phyloP scores from a whole-genome alignment of 768 basidiomycete species.

The Termitomyces sp. region DNA sequence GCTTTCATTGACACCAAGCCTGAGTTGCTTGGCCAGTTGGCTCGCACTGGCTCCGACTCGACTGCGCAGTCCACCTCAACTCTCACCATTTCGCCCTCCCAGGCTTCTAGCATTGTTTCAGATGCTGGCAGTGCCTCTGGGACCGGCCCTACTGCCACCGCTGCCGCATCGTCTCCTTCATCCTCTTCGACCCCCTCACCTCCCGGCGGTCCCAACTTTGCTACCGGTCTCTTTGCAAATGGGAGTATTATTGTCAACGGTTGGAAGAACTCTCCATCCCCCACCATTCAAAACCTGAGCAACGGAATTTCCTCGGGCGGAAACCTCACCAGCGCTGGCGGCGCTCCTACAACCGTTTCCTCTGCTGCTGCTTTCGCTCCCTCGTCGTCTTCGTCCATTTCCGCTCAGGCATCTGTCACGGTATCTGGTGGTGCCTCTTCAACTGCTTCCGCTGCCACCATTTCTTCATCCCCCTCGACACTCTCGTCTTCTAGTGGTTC shows the following conservation, averaged over 20 bases:
- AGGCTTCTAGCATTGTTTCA: constrained; percentile 25
- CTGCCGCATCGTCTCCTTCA: not conserved
- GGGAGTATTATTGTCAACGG: constrained; percentile 42
- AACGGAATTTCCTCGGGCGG: not conserved
- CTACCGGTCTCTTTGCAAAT: constrained; percentile 35
- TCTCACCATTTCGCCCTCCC: constrained; percentile 15
- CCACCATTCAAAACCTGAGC: not conserved
- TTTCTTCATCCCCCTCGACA: not conserved
- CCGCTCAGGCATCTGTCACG: not conserved
- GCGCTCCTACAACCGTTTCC: not conserved
- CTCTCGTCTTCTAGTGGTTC: not conserved
- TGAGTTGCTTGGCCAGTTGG: constrained; percentile 44
- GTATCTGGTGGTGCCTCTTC: not conserved
- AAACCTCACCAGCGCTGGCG: constrained; percentile 1
- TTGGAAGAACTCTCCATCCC: constrained; percentile 20
- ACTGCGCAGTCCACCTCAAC: constrained; percentile 9
- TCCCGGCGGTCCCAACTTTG: constrained; percentile 30
- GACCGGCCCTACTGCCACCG: not conserved
- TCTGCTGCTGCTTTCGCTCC: not conserved
- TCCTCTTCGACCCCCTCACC: constrained; percentile 9
- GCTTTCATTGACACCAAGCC: constrained; percentile 58
- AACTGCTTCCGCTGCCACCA: constrained; percentile 15
- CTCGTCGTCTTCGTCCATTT: constrained; percentile 4
- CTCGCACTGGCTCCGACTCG: constrained; percentile 19
- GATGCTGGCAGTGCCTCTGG: constrained; percentile 15